Base-by-base conservation (phyloP, 139 green algal species). In the Chlorella sorokiniana region DNA sequence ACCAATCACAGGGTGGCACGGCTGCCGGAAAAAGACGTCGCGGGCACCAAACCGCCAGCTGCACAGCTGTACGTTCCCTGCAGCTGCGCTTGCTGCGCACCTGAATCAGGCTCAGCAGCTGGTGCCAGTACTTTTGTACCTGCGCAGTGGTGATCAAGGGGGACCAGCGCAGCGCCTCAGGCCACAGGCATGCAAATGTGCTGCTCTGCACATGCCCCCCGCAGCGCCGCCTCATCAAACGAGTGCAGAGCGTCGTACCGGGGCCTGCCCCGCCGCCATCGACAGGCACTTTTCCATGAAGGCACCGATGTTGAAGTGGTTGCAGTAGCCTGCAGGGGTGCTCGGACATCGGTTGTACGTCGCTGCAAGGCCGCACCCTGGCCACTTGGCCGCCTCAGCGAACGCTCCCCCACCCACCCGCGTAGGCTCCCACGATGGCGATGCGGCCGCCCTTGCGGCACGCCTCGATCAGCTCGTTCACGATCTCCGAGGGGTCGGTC, bases 221-320 rank as follows among this genome's bases (percentile, higher is more conserved):
- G n/a, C n/a, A n/a, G n/a, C n/a, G n/a, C n/a, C n/a, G n/a, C n/a
- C n/a, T n/a, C n/a, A n/a, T n/a, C n/a, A n/a, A n/a, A n/a, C n/a
- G n/a, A n/a, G n/a, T n/a, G n/a, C n/a, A n/a, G n/a, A n/a, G n/a
- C n/a, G n/a, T n/a, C n/a, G n/a, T n/a, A n/a, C n/a, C n/a, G n/a
- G n/a, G n/a, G n/a, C n/a, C 74, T 91, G 83, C 38, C 85, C 76
- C 45, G 79, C 85, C 9, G 35, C 27, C 80, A 87, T 81, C 35
- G n/a, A 70, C 52, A 88, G 63, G 4, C 65, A 84, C 89, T 96
- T 96, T 86, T 96, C 92, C 92, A 96, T 96, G 80, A 96, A 92
- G 1, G n/a, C 74, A 2, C 92, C 92, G 41, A 95, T 92, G 88
- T 93, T 93, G 76, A 95, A 91, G 54, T 91, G 84, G 87, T 95